Evolutionary conservation across 2,329 filamentous ascomycete genomes (phyloP), one percentile per base, ranked within the genome.

Genomic region (Macrophomina pseudophaseolina): DNA sequence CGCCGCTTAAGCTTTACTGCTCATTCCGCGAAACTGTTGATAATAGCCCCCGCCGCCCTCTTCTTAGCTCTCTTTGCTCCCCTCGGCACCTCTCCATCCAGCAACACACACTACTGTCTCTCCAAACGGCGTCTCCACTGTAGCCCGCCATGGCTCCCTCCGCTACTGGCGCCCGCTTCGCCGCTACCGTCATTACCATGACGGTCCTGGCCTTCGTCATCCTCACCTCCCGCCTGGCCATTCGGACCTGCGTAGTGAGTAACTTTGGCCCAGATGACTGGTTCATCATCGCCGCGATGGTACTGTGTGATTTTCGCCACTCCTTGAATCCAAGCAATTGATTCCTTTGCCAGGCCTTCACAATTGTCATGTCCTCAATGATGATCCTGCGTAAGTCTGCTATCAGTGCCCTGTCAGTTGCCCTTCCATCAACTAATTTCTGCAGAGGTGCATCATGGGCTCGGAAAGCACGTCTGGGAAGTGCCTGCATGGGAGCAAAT

Each of bases 171-270:
- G 38, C 58, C 7, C 14, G 58, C 42, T 62, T 64, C 28, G 62
- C 62, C 28, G 62, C 48, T 7, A 54, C 51, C 49, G 62, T 64
- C 62, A 33, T 64, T 35, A 46, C 62, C 48, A 64, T 64, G 62
- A 64, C 62, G 4, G 51, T 54, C 14, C 23, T 64, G 62, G 62
- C 62, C 46, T 33, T 64, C 35, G 16, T 54, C 33, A 18, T 64
- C 51, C 23, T 53, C 3, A 18, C 35, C 38, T 44, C 51, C 4
- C 62, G 62, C 5, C 28, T 64, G 18, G 33, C 35, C 35, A 54
- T 64, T 6, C 48, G 62, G 23, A 54, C 40, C 9, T 8, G 11
- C 5, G 51, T 64, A 12, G 46, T 53, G 28, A 64, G 18, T n/a
- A 64, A 40, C 46, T 64, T 64, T 35, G 62, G 48, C 23, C 49